Percentiles rank a stretch among this genome's conserved stretches.
Evolutionary conservation across 2,329 filamentous ascomycete species (phyloP).

Genomic region (Colletotrichum spaethianum): DNA sequence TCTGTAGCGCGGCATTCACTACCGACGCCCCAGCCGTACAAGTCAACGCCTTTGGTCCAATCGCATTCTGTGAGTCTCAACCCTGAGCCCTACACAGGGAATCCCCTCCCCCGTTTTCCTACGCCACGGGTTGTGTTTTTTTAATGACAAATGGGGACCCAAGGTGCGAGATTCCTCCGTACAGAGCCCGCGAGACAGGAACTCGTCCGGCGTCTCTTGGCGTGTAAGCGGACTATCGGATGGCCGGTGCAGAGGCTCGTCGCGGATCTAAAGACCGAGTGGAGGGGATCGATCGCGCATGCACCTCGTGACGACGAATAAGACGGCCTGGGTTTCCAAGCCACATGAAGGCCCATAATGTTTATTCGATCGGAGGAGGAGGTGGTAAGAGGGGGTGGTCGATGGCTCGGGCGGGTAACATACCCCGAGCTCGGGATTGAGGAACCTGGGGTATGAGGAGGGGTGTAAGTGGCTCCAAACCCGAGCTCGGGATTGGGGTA

Average conservation of each 20-base stretch:
- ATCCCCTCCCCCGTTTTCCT: neutral
- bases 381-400: neutral
- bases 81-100: neutral
- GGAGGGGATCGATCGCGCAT: constrained; percentile 39
- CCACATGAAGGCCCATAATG: neutral
- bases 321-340: neutral
- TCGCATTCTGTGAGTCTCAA: constrained; percentile 58
- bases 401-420: constrained; percentile 25
- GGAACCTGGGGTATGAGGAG: neutral
- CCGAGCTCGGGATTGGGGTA: constrained; percentile 48
- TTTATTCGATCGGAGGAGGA: neutral
- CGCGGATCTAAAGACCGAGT: constrained; percentile 47
- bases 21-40: constrained; percentile 58
- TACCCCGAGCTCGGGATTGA: constrained; percentile 52
- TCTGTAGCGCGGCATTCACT: constrained; percentile 62
- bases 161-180: constrained; percentile 51
- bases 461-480: constrained; percentile 1
- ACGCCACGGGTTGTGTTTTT: neutral
- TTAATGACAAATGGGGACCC: too few relatives aligned
- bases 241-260: constrained; percentile 57
- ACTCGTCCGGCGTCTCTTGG: constrained; percentile 49
- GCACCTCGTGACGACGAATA: neutral
- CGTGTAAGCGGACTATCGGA: constrained; percentile 52
- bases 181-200: constrained; percentile 48
- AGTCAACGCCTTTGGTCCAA: constrained; percentile 64